A percentile compares a stretch with the other conserved stretches of the same genome.
phyloP scores from a whole-genome alignment of 352 stramenopile genomes.

The Chrysophaeum taylorii region DNA sequence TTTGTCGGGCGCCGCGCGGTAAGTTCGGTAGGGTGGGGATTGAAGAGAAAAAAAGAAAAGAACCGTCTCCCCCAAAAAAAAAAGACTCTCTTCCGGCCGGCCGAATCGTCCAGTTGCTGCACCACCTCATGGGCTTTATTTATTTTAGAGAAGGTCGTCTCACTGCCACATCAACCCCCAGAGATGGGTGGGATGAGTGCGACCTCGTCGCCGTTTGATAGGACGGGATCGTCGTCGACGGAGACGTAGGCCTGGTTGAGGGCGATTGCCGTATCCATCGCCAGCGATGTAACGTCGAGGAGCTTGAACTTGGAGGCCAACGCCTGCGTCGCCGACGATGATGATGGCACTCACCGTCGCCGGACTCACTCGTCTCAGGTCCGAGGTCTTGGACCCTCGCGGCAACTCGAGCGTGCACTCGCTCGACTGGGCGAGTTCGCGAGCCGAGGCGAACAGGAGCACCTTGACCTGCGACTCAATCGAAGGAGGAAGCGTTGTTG shows the following conservation, averaged over 20 bases:
- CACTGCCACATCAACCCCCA: slow-evolving; percentile 5
- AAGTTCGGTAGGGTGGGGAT: too few relatives aligned
- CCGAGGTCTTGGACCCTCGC: background rate
- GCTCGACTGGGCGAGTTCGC: background rate
- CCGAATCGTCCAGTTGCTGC: too few relatives aligned
- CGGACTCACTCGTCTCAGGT: too few relatives aligned
- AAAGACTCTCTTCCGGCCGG: too few relatives aligned
- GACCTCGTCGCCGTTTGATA: background rate
- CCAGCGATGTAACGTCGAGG: background rate
- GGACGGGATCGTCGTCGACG: background rate
- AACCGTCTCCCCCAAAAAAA: too few relatives aligned
- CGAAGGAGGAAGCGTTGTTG: too few relatives aligned
- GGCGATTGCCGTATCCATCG: background rate
- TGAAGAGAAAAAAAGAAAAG: too few relatives aligned
- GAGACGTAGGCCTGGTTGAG: slow-evolving; percentile 4
- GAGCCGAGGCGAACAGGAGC: slow-evolving; percentile 12
- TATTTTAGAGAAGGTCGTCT: too few relatives aligned
- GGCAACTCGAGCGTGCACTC: background rate
- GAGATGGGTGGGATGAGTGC: slow-evolving; percentile 10
- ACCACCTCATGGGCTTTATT: too few relatives aligned
- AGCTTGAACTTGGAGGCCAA: background rate
- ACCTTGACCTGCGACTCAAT: slow-evolving; percentile 13
- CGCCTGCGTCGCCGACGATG: too few relatives aligned
- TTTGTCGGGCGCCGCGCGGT: too few relatives aligned
- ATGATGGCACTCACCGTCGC: background rate